Conservation (phyloP, 2,329 filamentous ascomycete species). For the Penicillium sp. region DNA sequence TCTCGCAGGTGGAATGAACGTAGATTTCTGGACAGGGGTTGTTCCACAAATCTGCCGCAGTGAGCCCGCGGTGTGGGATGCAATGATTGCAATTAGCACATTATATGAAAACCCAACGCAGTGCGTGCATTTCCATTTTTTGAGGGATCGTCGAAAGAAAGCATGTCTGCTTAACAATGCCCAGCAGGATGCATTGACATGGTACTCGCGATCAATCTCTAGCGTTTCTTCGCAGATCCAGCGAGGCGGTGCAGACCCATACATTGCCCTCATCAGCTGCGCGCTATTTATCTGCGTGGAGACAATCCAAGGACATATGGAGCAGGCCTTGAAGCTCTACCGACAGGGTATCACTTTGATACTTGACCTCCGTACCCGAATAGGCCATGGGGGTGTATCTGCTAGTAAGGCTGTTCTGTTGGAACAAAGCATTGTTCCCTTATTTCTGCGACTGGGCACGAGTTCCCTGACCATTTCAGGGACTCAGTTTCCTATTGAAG, state of each 20-base stretch:
- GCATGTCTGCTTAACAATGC: neutral
- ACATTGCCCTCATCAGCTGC: constrained; percentile 31
- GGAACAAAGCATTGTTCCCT: constrained; percentile 27
- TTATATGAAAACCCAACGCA: constrained; percentile 20
- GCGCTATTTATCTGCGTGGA: constrained; percentile 37
- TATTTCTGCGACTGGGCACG: constrained; percentile 28
- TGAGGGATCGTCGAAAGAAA: neutral
- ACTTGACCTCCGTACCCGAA: constrained; percentile 18
- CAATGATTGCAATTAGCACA: constrained; percentile 22
- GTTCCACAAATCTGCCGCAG: constrained; percentile 21
- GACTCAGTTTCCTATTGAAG: neutral
- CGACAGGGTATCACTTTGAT: constrained; percentile 27
- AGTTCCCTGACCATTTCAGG: constrained; percentile 16
- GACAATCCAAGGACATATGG: constrained; percentile 22
- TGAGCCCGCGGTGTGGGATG: constrained; percentile 27
- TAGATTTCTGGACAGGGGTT: constrained; percentile 22
- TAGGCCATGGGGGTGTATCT: constrained; percentile 9
- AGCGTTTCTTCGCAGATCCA: constrained; percentile 25
- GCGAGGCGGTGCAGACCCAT: constrained; percentile 20
- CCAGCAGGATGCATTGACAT: constrained; percentile 25
- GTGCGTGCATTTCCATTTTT: constrained; percentile 8
- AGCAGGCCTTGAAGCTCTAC: constrained; percentile 27
- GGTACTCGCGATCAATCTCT: constrained; percentile 34
- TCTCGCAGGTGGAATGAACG: constrained; percentile 15
- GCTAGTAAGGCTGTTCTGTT: constrained; percentile 18